A percentile compares a stretch with the other conserved stretches of the same genome.
Evolutionary conservation across 257 asterid species (phyloP).

Genomic region (Solanum etuberosum): DNA sequence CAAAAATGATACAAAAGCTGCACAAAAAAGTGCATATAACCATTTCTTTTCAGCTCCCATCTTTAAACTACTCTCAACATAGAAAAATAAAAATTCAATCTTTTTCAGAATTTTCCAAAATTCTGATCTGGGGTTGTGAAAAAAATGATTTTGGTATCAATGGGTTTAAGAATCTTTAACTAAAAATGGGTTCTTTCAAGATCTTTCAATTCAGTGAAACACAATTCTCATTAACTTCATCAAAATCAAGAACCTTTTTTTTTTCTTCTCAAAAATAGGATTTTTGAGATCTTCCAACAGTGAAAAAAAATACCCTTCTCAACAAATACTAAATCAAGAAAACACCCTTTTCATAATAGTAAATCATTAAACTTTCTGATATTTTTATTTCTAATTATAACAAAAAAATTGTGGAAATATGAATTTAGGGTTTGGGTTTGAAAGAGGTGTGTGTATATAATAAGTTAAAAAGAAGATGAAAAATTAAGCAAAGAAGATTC

Average conservation of each 20-base stretch:
- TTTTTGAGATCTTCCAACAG: neutral
- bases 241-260: neutral
- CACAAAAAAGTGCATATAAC: constrained; percentile 84
- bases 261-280: neutral
- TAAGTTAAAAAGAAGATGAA: neutral
- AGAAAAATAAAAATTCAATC: neutral
- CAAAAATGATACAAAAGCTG: constrained; percentile 67
- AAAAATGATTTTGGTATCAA: neutral
- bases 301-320: neutral
- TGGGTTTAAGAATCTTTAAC: neutral
- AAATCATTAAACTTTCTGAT: neutral
- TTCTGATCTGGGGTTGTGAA: neutral
- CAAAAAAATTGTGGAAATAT: neutral
- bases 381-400: neutral
- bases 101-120: neutral
- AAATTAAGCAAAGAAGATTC: neutral
- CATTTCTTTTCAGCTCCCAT: constrained; percentile 89
- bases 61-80: neutral
- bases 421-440: neutral
- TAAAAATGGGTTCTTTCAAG: neutral
- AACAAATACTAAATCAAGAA: neutral
- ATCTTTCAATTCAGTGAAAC: neutral
- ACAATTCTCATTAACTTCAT: neutral
- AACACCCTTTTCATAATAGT: neutral
- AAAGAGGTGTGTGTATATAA: neutral